Evolutionary conservation across 2,329 filamentous ascomycete genomes (phyloP).

Genomic region (Cytospora paraplurivora): DNA sequence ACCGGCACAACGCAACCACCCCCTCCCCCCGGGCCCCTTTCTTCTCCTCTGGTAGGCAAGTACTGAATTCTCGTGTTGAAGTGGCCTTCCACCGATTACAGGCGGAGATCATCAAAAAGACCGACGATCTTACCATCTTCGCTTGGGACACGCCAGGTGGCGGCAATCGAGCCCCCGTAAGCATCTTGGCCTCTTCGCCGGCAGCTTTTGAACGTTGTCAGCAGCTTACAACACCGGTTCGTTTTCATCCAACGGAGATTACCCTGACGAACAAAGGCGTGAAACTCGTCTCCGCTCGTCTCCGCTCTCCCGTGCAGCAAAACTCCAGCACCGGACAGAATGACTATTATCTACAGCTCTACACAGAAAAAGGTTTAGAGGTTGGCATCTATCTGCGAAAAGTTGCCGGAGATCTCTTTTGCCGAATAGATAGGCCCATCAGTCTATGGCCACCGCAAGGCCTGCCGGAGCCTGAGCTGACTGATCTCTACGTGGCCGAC

Average conservation of each 20-base stretch:
- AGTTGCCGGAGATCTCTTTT: neutral
- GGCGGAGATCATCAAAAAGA: neutral
- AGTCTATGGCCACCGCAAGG: neutral
- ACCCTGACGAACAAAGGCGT: neutral
- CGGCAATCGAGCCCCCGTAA: too few relatives aligned
- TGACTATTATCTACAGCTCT: neutral
- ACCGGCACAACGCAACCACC: too few relatives aligned
- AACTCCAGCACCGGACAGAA: neutral
- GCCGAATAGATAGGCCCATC: neutral
- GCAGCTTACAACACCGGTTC: too few relatives aligned
- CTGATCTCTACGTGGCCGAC: neutral
- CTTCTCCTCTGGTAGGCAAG: too few relatives aligned
- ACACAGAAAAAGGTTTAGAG: neutral
- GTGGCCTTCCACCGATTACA: conserved; percentile 1
- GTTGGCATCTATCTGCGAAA: neutral
- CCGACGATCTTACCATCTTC: neutral
- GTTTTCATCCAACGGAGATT: neutral
- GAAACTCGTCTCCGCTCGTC: neutral
- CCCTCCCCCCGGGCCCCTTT: too few relatives aligned
- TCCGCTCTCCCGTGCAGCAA: neutral
- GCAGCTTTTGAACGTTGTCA: neutral
- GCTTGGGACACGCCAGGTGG: neutral
- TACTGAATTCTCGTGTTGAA: too few relatives aligned
- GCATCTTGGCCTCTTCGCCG: neutral
- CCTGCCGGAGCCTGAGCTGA: neutral